These are phyloP conservation scores for Apiotrichum siamense DNA, from an alignment of 1,284 basidiomycete genomes.

Conservation along the genomic window DNA sequence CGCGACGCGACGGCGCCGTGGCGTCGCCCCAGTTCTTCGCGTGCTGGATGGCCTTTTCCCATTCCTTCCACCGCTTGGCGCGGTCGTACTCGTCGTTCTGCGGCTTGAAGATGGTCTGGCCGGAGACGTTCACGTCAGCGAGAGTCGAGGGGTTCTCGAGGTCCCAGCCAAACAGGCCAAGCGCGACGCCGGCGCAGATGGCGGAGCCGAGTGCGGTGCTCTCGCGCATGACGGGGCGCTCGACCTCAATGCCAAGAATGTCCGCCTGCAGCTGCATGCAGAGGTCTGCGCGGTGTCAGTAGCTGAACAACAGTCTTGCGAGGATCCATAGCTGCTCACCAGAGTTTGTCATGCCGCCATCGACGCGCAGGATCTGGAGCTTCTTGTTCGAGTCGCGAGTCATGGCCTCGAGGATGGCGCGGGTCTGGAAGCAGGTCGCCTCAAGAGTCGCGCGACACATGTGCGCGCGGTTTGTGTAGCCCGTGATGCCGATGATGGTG, in stretches of 20 bases:
- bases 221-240: constrained; percentile 93
- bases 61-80: constrained; percentile 62
- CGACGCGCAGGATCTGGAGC: constrained; percentile 79
- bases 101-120: constrained; percentile 67
- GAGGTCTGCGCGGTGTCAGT: constrained; percentile 41
- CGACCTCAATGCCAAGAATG: constrained; percentile 82
- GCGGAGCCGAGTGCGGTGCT: constrained; percentile 96
- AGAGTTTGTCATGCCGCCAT: constrained; percentile 85
- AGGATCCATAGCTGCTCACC: neutral
- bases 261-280: constrained; percentile 91
- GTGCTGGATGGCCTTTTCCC: constrained; percentile 78
- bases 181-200: constrained; percentile 83
- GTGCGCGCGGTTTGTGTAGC: constrained; percentile 88
- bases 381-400: constrained; percentile 48
- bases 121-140: constrained; percentile 77
- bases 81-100: constrained; percentile 55
- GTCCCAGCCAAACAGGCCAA: constrained; percentile 92
- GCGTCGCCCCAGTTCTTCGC: constrained; percentile 61
- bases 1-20: neutral
- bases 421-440: constrained; percentile 69
- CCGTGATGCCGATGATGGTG: constrained; percentile 57
- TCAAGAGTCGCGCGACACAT: constrained; percentile 91
- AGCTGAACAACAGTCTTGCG: neutral
- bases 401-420: constrained; percentile 88
- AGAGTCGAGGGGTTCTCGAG: constrained; percentile 77